phyloP scores from a whole-genome alignment of 495 filamentous ascomycete genomes.

The Aspergillus cavernicola region DNA sequence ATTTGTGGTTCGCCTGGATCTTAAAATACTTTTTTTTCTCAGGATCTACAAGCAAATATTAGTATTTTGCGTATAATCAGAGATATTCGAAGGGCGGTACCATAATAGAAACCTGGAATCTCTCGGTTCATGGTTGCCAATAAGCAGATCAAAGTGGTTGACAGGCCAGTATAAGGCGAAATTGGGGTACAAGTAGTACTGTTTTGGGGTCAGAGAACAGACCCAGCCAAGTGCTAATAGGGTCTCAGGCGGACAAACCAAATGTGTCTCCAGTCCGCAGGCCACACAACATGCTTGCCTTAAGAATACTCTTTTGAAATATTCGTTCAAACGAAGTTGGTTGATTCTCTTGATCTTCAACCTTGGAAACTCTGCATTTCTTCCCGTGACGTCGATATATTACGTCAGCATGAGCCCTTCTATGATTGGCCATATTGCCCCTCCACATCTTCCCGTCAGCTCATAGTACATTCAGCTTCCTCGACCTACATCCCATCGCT shows the following conservation, averaged over 20 bases:
- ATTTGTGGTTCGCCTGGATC: slow-evolving; percentile 48
- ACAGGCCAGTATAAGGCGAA: neutral
- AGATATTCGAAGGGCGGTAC: neutral
- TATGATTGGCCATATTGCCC: neutral
- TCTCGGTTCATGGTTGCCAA: slow-evolving; percentile 22
- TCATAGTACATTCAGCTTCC: no score
- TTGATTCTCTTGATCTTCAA: neutral
- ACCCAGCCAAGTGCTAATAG: neutral
- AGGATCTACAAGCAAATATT: slow-evolving; percentile 30
- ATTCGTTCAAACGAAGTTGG: neutral
- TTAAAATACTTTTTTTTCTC: slow-evolving; percentile 59
- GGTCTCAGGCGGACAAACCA: neutral
- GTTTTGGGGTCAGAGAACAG: neutral
- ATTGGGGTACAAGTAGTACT: neutral
- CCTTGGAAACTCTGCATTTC: neutral
- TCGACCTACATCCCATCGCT: neutral
- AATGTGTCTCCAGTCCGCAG: neutral
- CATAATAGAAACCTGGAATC: slow-evolving; percentile 31
- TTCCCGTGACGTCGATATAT: slow-evolving; percentile 11
- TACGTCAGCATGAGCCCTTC: neutral
- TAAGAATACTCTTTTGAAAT: no score
- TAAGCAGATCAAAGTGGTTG: slow-evolving; percentile 44
- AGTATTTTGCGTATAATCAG: neutral
- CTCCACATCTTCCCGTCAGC: no score
- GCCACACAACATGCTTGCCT: neutral